These are phyloP conservation scores for Tuber brumale DNA, from an alignment of 495 filamentous ascomycete genomes.

Conservation along the genomic window DNA sequence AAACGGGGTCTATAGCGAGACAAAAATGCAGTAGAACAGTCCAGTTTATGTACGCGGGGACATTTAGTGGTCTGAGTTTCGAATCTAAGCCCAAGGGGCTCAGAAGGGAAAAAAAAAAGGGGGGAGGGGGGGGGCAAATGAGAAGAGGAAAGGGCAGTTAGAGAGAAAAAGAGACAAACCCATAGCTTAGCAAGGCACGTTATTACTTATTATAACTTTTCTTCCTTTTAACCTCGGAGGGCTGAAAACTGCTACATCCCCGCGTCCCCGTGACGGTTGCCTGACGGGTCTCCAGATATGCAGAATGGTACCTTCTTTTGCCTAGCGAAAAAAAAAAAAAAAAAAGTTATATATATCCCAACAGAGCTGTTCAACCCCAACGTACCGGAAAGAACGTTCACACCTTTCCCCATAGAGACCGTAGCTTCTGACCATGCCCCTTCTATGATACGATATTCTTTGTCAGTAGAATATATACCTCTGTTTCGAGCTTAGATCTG, in stretches of 20 bases:
- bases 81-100: neutral
- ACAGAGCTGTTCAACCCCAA: neutral
- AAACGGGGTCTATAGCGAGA: neutral
- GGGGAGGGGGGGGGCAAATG: neutral
- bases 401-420: neutral
- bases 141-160: neutral
- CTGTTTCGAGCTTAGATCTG: neutral
- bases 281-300: neutral
- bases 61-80: neutral
- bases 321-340: neutral
- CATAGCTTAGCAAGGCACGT: neutral
- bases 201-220: conserved; percentile 2
- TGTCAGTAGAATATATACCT: conserved; percentile 1
- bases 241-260: conserved; percentile 4
- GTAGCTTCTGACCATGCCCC: neutral
- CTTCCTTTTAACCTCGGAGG: neutral
- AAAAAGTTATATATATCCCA: neutral
- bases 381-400: neutral
- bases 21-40: neutral
- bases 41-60: neutral
- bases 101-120: neutral
- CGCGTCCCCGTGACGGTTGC: neutral
- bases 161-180: neutral
- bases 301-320: conserved; percentile 2
- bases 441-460: neutral